A percentile compares a stretch with the other conserved stretches of the same genome.
Evolutionary conservation across 2,329 filamentous ascomycete species (phyloP).

Genomic region (Domatiomyces globalis): DNA sequence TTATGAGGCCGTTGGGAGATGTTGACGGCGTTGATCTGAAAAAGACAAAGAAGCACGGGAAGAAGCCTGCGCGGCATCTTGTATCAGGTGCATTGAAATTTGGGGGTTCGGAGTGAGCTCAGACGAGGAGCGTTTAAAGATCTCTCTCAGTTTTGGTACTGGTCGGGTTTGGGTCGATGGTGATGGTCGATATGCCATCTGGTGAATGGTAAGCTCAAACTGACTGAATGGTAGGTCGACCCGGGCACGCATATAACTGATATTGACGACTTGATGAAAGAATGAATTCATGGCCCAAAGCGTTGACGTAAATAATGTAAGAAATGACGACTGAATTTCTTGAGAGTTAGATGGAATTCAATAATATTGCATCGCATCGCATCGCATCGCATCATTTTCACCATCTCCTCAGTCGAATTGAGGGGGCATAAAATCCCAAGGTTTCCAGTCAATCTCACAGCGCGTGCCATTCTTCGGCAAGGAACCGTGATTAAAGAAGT

Average conservation of each 20-base stretch:
- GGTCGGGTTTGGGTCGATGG: not conserved
- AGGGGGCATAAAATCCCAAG: conserved; percentile 11
- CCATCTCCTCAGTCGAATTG: not conserved
- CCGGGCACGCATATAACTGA: not conserved
- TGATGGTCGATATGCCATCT: too few relatives aligned
- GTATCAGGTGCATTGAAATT: not conserved
- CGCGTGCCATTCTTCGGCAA: conserved; percentile 25
- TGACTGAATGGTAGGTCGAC: not conserved
- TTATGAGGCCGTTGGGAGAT: not conserved
- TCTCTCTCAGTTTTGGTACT: not conserved
- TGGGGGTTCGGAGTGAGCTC: too few relatives aligned
- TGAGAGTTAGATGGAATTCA: too few relatives aligned
- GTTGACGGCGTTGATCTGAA: not conserved
- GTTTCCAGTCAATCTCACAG: conserved; percentile 27
- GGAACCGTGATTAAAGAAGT: conserved; percentile 30
- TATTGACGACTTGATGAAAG: not conserved
- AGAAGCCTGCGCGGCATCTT: not conserved
- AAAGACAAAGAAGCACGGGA: not conserved
- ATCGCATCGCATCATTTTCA: not conserved
- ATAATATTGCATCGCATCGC: not conserved
- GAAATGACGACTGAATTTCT: too few relatives aligned
- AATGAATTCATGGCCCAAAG: not conserved
- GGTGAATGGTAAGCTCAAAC: not conserved
- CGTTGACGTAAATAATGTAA: not conserved
- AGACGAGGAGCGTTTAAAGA: too few relatives aligned